Base-by-base conservation (phyloP, 495 filamentous ascomycete species). In the Thermothielavioides terrestris region DNA sequence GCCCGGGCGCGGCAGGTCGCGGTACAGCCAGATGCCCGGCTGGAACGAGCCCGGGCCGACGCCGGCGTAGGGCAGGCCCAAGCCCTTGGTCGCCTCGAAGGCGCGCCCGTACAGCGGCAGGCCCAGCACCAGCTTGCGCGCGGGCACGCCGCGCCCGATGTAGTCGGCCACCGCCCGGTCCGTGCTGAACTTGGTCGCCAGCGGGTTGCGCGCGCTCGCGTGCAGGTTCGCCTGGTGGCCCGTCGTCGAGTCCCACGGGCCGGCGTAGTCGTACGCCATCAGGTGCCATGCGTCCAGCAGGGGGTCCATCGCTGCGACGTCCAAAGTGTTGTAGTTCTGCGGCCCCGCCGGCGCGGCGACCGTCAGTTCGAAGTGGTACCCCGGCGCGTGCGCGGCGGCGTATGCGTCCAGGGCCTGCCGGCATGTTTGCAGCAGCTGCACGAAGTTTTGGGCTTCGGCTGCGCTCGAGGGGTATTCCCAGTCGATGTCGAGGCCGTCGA, bases 251-350 rank as follows among this genome's bases (percentile, higher is more conserved):
- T 85, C 82, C 87, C 86, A 95, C 25, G 74, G 74, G 42, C 84
- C 83, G 11, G 81, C 73, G 53, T 81, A 87, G 60, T 88, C 84
- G 53, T 88, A 88, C 3, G 81, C 82, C 85, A 91, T 89, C 17
- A 94, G 67, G 59, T 94, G 85, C 78, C 87, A 94, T 55, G 88
- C 84, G 66, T 96, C 90, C 18, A 95, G 69, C 46, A 82, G 80
- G 20, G 65, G 68, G 43, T 86, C 82, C 83, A 96, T 94, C 23
- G 73, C 71, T 3, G 58, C 49, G 10, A 95, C 66, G 22, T 80
- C 73, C 46, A 95, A 67, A 49, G 80, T 79, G 20, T 73, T 64
- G 62, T 88, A 92, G 61, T 94, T 84, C 15, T 67, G 60, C 2
- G 84, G 66, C 5, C 80, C 82, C 48, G 68, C 65, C 10, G 68